Base-by-base conservation (phyloP, 2,329 filamentous ascomycete species). In the Aspergillus udagawae region DNA sequence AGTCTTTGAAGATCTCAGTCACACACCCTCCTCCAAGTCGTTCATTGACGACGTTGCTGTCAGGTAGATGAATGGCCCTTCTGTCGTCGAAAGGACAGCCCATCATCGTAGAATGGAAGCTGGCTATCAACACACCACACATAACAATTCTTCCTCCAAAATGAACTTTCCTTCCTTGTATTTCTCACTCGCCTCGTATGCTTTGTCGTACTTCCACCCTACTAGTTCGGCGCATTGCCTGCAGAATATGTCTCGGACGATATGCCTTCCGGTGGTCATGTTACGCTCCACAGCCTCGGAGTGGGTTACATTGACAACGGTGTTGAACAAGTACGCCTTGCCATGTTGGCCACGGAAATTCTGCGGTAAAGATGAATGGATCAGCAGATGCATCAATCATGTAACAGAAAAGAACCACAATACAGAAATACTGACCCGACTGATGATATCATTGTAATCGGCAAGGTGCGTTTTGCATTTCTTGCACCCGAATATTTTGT, bases 111-210 rank as follows among this genome's bases (percentile, higher is more conserved):
- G 21, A 9, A 52, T 51, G 25, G 23, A 21, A 21, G 5, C 8
- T 14, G 21, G 12, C 14, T 21, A 53, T 60, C 73, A 86, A 67
- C 80, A 84, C 59, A 97, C 92, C 65, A 86, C 87, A 75, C 90
- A 93, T 42, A 97, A 81, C 62, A 97, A 77, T 79, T 96, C 92
- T 32, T 90, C 90, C 80, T 97, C 93, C 56, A 99, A 82, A 59
- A 99, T 99, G 73, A 90, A 97, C 79, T 97, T 99, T 55, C 92
- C 92, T 81, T 99, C 94, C 80, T 99, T 99, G 79, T 99, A 99
- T 78, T 96, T 96, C 83, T 99, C 93, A 63, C 83, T 87, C 35
- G 80, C 76, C 79, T 99, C 94, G 73, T 90, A 97, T 1, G 94
- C 94, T 79, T 95, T 96, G 77, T 99, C 94, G 74, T 99, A 99